Percentiles rank a stretch among this genome's conserved stretches.
Evolutionary conservation across 768 basidiomycete species (phyloP).

Genomic region (Calocybe cyanea): DNA sequence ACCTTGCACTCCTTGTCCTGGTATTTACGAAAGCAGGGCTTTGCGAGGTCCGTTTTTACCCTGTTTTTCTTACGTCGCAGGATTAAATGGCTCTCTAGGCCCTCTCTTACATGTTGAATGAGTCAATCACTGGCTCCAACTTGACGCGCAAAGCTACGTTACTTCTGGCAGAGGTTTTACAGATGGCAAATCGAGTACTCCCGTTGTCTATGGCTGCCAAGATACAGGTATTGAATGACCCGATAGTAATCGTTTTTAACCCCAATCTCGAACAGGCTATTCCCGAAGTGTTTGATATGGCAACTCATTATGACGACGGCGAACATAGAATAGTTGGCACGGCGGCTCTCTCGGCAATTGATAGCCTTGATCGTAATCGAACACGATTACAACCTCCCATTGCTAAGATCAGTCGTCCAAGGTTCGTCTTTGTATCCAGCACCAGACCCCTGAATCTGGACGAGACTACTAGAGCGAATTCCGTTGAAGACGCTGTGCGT

Average conservation of each 20-base stretch:
- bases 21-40: conserved; percentile 87
- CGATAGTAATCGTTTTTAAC: conserved; percentile 1
- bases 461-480: conserved; percentile 54
- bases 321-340: conserved; percentile 81
- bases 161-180: conserved; percentile 87
- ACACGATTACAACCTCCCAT: conserved; percentile 59
- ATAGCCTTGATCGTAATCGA: conserved; percentile 90
- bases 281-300: conserved; percentile 80
- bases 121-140: conserved; percentile 64
- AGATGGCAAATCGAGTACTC: conserved; percentile 82
- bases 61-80: too few species aligned
- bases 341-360: conserved; percentile 81
- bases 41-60: conserved; percentile 59
- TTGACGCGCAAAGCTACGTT: conserved; percentile 88
- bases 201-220: conserved; percentile 78
- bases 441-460: neutral
- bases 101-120: conserved; percentile 80
- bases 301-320: conserved; percentile 74
- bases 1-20: conserved; percentile 78
- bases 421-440: conserved; percentile 37
- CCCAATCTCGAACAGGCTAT: conserved; percentile 53
- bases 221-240: conserved; percentile 59
- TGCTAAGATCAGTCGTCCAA: conserved; percentile 55
- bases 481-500: conserved; percentile 80
- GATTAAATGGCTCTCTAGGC: conserved; percentile 46